Percentiles rank a stretch among this genome's conserved stretches.
Evolutionary conservation across 208 protist species (phyloP).

Genomic region (Trypanosoma scelopori): DNA sequence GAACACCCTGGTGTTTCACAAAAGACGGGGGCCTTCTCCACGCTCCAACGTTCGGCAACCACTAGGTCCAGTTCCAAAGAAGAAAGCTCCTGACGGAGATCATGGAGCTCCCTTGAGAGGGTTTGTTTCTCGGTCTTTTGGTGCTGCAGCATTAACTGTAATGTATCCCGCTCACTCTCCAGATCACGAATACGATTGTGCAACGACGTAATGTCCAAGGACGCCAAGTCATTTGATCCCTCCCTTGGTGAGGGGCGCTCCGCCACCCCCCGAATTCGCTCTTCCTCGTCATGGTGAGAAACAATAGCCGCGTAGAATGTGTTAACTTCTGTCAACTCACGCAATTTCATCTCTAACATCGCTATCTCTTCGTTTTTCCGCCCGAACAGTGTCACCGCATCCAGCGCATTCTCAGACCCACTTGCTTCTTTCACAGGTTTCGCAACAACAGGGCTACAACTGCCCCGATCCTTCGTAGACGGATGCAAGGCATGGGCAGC

Average conservation of each 20-base stretch:
- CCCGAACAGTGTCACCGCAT: constrained; percentile 27
- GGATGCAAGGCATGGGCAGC: constrained; percentile 7
- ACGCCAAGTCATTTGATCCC: constrained; percentile 20
- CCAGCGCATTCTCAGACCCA: constrained; percentile 1
- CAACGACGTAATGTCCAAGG: constrained; percentile 27
- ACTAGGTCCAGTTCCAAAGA: constrained; percentile 47
- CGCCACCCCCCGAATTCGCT: constrained; percentile 21
- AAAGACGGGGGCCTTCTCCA: neutral
- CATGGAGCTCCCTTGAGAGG: constrained; percentile 36
- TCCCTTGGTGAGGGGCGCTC: neutral
- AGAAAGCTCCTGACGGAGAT: constrained; percentile 37
- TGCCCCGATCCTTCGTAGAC: neutral
- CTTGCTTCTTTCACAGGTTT: neutral
- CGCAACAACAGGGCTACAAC: neutral
- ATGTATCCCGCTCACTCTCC: constrained; percentile 39
- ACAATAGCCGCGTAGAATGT: constrained; percentile 82
- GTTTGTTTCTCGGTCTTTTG: constrained; percentile 35
- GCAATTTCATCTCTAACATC: constrained; percentile 52
- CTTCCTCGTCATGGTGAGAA: constrained; percentile 63
- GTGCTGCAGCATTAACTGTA: constrained; percentile 40
- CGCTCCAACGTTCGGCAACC: constrained; percentile 36
- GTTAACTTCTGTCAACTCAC: constrained; percentile 80
- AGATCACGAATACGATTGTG: constrained; percentile 34
- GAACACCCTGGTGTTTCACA: constrained; percentile 7
- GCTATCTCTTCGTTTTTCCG: constrained; percentile 64